Conservation (phyloP, 2,329 filamentous ascomycete species). For the Penicillium frequentans region DNA sequence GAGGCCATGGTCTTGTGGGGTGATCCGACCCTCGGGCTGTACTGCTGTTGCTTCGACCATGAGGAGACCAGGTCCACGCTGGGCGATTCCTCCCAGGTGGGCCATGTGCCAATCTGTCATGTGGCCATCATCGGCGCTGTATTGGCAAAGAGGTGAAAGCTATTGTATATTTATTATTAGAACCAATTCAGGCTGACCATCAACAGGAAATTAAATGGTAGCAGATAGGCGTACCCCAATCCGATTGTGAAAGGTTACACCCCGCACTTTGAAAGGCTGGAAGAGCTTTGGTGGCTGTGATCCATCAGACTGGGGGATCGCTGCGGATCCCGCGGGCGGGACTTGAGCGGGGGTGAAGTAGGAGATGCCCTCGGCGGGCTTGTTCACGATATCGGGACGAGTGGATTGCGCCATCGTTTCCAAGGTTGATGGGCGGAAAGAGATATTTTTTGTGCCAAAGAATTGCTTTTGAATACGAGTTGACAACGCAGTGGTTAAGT, state of each 20-base stretch:
- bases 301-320: constrained; percentile 42
- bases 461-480: background rate
- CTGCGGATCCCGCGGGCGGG: constrained; percentile 38
- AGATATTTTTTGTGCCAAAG: background rate
- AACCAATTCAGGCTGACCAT: background rate
- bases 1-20: constrained; percentile 60
- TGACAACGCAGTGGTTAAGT: background rate
- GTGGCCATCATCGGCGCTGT: constrained; percentile 68
- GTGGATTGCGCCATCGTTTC: constrained; percentile 3
- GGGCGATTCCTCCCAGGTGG: constrained; percentile 75
- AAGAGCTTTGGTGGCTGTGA: constrained; percentile 57
- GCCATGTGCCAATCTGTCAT: constrained; percentile 79
- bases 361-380: constrained; percentile 42
- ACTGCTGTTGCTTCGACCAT: constrained; percentile 80
- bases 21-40: constrained; percentile 74
- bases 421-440: background rate
- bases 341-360: constrained; percentile 35
- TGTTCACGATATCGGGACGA: constrained; percentile 34
- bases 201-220: no score
- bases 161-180: constrained; percentile 13
- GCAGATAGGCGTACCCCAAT: constrained; percentile 50
- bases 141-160: constrained; percentile 66
- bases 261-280: constrained; percentile 57
- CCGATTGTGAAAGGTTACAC: constrained; percentile 66
- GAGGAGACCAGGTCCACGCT: constrained; percentile 71